Percentiles rank a stretch among this genome's conserved stretches.
These are phyloP conservation scores for Collybiopsis confluens DNA, from an alignment of 768 basidiomycete species.

Conservation along the genomic window DNA sequence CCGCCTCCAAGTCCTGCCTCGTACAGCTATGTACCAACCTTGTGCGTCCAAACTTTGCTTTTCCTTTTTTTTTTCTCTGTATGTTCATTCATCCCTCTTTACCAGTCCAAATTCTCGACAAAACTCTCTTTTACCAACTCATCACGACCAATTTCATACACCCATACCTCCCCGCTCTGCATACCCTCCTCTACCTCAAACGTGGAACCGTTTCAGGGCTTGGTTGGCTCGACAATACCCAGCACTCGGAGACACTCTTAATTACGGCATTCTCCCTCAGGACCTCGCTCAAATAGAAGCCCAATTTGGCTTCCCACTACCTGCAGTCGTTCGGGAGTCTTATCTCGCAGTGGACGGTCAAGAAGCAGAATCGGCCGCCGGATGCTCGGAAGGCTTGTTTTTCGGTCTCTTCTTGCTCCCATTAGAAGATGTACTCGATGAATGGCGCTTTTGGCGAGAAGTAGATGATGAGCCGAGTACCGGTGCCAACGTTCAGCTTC, in stretches of 20 bases:
- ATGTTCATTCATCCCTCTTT: constrained; percentile 13
- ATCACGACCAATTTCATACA: constrained; percentile 48
- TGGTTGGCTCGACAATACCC: constrained; percentile 88
- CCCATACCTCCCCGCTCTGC: constrained; percentile 35
- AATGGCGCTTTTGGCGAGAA: constrained; percentile 96
- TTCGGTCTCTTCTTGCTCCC: constrained; percentile 93
- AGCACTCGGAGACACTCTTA: constrained; percentile 92
- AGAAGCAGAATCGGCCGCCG: constrained; percentile 84
- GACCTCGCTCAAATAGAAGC: constrained; percentile 80
- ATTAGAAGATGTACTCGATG: constrained; percentile 88
- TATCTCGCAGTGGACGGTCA: constrained; percentile 90
- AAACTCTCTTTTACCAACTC: constrained; percentile 61
- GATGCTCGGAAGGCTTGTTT: constrained; percentile 87
- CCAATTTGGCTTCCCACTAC: constrained; percentile 80
- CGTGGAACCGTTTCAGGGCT: constrained; percentile 80
- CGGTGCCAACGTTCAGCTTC: constrained; percentile 71
- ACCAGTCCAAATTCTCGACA: constrained; percentile 42
- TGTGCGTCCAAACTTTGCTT: constrained; percentile 33
- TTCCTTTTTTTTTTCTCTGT: constrained; percentile 2
- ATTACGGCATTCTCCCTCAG: constrained; percentile 79
- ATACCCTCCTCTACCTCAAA: constrained; percentile 78
- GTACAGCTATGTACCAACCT: constrained; percentile 59
- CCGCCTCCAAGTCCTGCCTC: constrained; percentile 59
- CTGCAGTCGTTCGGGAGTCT: constrained; percentile 84
- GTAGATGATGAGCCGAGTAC: constrained; percentile 87